Conservation (phyloP, 2,329 filamentous ascomycete species). For the Escovopsis sp. region DNA sequence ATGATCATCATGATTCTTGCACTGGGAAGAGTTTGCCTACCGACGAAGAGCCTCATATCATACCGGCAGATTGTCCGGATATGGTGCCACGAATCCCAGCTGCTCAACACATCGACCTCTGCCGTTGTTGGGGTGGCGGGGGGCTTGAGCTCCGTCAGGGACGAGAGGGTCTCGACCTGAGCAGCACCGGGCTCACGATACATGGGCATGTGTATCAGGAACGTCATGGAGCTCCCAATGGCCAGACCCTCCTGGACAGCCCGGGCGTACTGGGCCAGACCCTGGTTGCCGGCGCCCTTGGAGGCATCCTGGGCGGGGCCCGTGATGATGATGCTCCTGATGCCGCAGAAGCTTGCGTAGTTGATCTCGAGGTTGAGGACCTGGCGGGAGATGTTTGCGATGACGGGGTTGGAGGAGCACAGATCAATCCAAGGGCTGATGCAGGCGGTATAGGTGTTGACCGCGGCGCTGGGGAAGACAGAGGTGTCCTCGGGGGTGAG, state of each 20-base stretch:
- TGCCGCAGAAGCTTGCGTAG: conserved; percentile 90
- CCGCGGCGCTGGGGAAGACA: conserved; percentile 50
- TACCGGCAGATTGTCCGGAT: conserved; percentile 81
- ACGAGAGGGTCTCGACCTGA: conserved; percentile 36
- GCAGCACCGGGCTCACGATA: conserved; percentile 52
- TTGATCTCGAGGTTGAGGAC: conserved; percentile 82
- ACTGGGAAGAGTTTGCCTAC: conserved; percentile 38
- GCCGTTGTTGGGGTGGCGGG: conserved; percentile 6
- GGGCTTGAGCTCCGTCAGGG: conserved; percentile 15
- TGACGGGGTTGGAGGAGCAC: conserved; percentile 64
- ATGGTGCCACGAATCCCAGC: conserved; percentile 90
- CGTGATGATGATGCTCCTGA: conserved; percentile 67
- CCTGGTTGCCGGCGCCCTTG: conserved; percentile 32
- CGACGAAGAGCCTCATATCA: conserved; percentile 62
- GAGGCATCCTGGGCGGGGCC: conserved; percentile 56
- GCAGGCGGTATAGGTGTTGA: conserved; percentile 62
- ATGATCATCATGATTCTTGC: too few species aligned
- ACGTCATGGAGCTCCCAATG: conserved; percentile 59
- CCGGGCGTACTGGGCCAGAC: conserved; percentile 64
- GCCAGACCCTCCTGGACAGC: conserved; percentile 67
- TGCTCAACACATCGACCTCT: conserved; percentile 55
- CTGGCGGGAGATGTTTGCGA: conserved; percentile 77
- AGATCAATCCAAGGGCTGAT: conserved; percentile 91
- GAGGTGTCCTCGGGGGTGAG: conserved; percentile 69
- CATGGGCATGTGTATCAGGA: conserved; percentile 75